Conservation (phyloP, 345 rosid genomes). For the Syzygium grande region DNA sequence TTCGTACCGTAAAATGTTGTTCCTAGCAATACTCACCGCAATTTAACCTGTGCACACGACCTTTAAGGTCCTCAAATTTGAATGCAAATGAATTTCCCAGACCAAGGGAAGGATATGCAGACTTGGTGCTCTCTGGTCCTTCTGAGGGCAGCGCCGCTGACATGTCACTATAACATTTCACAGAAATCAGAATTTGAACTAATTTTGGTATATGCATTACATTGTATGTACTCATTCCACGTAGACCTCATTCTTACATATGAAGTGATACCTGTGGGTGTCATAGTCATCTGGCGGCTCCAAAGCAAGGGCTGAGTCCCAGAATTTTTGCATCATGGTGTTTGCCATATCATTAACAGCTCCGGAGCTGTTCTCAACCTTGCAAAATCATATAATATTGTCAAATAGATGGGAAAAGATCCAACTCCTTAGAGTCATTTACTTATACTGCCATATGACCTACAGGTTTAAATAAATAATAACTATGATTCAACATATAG, state of each 20-base stretch:
- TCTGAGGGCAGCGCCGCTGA: constrained; percentile 71
- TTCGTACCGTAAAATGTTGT: neutral
- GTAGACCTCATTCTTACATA: constrained; percentile 1
- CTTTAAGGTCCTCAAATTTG: constrained; percentile 80
- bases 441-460: neutral
- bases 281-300: constrained; percentile 91
- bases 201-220: neutral
- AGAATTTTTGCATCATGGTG: constrained; percentile 98
- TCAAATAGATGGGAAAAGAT: neutral
- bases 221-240: neutral
- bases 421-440: neutral
- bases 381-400: neutral
- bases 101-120: constrained; percentile 64
- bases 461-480: neutral
- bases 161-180: constrained; percentile 52
- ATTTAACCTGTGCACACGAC: constrained; percentile 84
- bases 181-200: neutral
- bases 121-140: constrained; percentile 47
- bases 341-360: constrained; percentile 85
- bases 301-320: constrained; percentile 95
- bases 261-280: constrained; percentile 57
- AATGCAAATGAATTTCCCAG: constrained; percentile 76
- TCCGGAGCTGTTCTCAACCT: constrained; percentile 88
- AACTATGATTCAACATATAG: neutral
- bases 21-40: constrained; percentile 34